A percentile compares a stretch with the other conserved stretches of the same genome.
These are phyloP conservation scores for Basipetospora chlamydospora DNA, from an alignment of 2,329 filamentous ascomycete genomes.

Conservation along the genomic window DNA sequence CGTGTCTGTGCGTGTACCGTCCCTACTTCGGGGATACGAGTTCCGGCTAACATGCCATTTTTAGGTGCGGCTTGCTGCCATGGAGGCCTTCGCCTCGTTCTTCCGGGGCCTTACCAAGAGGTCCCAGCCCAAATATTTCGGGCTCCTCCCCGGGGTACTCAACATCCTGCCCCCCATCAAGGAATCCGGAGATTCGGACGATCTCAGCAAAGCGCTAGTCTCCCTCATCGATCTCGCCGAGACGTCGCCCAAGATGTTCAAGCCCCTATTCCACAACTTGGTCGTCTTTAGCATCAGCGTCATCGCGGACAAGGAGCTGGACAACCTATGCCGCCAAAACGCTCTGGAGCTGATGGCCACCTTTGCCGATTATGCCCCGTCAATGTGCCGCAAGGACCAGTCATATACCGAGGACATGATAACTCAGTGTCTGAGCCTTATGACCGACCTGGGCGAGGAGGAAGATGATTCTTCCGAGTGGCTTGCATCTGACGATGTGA, in stretches of 20 bases:
- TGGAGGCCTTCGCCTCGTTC: constrained; percentile 94
- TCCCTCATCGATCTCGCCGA: constrained; percentile 91
- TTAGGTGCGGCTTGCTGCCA: constrained; percentile 86
- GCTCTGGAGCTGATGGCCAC: constrained; percentile 95
- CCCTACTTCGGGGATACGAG: neutral
- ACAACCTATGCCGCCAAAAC: constrained; percentile 82
- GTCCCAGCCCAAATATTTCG: constrained; percentile 73
- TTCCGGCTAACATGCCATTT: no score
- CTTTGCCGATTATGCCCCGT: constrained; percentile 86
- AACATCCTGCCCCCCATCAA: constrained; percentile 93
- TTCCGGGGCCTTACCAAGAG: constrained; percentile 87
- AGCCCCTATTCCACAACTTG: constrained; percentile 78
- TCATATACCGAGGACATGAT: constrained; percentile 94
- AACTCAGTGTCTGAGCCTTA: constrained; percentile 90
- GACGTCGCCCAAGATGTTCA: constrained; percentile 95
- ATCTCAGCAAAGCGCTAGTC: constrained; percentile 77
- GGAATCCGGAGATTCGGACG: constrained; percentile 76
- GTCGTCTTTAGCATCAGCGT: constrained; percentile 89
- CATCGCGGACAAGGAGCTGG: constrained; percentile 89
- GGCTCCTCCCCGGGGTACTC: constrained; percentile 76
- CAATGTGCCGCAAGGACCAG: constrained; percentile 89
- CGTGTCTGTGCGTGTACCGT: constrained; percentile 48
- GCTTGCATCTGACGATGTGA: constrained; percentile 80
- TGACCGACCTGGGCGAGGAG: constrained; percentile 91
- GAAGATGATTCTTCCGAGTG: constrained; percentile 92